phyloP scores from a whole-genome alignment of 2,329 filamentous ascomycete species.

The Periconia digitata region DNA sequence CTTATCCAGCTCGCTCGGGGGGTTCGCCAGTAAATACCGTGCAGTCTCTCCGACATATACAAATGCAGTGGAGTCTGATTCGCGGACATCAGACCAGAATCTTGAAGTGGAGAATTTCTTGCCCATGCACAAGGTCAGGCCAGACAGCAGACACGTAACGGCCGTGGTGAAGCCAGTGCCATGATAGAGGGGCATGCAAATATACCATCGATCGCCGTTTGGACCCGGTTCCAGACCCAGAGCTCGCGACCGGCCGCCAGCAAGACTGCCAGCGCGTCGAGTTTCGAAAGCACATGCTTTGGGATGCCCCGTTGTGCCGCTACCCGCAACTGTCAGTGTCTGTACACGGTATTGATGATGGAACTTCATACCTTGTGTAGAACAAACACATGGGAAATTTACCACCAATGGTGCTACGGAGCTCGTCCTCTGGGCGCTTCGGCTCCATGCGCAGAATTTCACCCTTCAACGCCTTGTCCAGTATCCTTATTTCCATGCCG shows the following conservation, averaged over 20 bases:
- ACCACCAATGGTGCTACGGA: conserved; percentile 55
- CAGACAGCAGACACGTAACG: conserved; percentile 57
- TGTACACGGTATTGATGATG: not conserved
- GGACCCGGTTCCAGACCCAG: conserved; percentile 43
- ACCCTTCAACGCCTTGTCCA: conserved; percentile 53
- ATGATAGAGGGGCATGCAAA: conserved; percentile 78
- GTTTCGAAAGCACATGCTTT: conserved; percentile 68
- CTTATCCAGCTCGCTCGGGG: conserved; percentile 62
- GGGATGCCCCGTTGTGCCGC: conserved; percentile 74
- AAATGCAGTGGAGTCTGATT: conserved; percentile 68
- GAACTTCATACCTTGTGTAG: conserved; percentile 61
- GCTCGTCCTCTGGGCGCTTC: conserved; percentile 57
- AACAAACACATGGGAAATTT: conserved; percentile 64
- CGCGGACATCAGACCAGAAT: conserved; percentile 74
- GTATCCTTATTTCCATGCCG: conserved; percentile 58
- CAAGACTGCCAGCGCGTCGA: conserved; percentile 47
- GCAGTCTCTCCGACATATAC: conserved; percentile 79
- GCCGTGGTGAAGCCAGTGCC: conserved; percentile 68
- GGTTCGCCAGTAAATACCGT: conserved; percentile 70
- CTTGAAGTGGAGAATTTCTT: conserved; percentile 67
- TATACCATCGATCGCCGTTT: conserved; percentile 66
- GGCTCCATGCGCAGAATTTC: conserved; percentile 53
- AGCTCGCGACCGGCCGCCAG: conserved; percentile 37
- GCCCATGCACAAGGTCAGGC: conserved; percentile 63
- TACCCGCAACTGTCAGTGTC: conserved; percentile 31